These are phyloP conservation scores for Nadsonia commutata DNA, from an alignment of 1,139 yeast species.

Conservation along the genomic window DNA sequence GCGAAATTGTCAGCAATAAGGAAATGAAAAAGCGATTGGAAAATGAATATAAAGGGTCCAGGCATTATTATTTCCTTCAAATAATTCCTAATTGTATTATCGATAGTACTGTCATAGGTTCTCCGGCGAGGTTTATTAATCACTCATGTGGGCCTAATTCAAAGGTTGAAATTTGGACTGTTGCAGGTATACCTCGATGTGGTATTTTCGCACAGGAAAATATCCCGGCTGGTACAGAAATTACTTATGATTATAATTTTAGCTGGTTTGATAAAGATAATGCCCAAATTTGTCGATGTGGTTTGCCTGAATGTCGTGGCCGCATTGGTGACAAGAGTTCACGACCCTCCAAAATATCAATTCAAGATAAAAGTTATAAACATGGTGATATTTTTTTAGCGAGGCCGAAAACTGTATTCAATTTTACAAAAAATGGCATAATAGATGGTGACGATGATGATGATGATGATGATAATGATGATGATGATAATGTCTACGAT, in stretches of 20 bases:
- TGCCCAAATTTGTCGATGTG: conserved; percentile 28
- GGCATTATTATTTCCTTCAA: conserved; percentile 24
- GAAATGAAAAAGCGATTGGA: conserved; percentile 22
- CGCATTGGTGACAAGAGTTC: too few species aligned
- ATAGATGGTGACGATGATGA: too few species aligned
- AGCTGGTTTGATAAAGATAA: conserved; percentile 26
- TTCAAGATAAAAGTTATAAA: too few species aligned
- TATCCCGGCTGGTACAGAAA: conserved; percentile 24
- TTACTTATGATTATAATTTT: conserved; percentile 30
- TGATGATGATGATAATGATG: too few species aligned
- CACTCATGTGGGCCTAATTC: conserved; percentile 31
- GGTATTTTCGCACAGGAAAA: conserved; percentile 27
- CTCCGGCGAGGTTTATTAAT: conserved; percentile 30
- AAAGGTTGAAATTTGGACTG: conserved; percentile 30
- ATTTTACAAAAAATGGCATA: too few species aligned
- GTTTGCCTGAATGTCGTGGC: conserved; percentile 26
- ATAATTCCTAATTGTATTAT: conserved; percentile 26
- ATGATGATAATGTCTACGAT: too few species aligned
- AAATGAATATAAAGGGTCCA: conserved; percentile 14
- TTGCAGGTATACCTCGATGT: conserved; percentile 26
- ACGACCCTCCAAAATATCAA: too few species aligned
- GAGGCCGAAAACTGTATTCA: too few species aligned
- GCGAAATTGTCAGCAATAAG: conserved; percentile 26
- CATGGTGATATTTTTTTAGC: too few species aligned
- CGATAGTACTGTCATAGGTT: conserved; percentile 28